Conservation (phyloP, 2,329 filamentous ascomycete genomes). For the Nothomitra cinnamomea region DNA sequence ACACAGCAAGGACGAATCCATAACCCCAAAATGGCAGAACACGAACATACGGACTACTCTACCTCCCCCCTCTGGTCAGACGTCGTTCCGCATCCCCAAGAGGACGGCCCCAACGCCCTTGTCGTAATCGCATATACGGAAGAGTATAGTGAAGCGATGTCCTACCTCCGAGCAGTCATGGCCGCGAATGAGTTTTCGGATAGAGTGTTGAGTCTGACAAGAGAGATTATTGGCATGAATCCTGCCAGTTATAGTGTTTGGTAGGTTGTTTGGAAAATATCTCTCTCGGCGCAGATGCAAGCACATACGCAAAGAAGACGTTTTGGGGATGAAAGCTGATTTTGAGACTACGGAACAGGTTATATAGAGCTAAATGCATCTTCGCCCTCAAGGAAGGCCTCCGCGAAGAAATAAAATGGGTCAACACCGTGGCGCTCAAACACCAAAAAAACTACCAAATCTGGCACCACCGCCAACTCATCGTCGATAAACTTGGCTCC, state of each 20-base stretch:
- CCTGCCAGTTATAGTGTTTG: conserved; percentile 97
- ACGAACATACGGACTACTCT: conserved; percentile 29
- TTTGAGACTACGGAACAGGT: conserved; percentile 24
- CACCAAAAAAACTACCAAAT: conserved; percentile 99
- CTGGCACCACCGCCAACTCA: conserved; percentile 51
- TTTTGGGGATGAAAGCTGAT: neutral
- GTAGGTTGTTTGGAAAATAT: conserved; percentile 27
- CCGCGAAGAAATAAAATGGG: conserved; percentile 61
- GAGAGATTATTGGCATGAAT: conserved; percentile 82
- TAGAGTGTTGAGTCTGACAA: conserved; percentile 64
- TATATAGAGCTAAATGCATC: conserved; percentile 74
- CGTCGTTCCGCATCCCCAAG: conserved; percentile 63
- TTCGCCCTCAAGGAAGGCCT: conserved; percentile 48
- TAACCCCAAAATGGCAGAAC: neutral
- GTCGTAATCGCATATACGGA: conserved; percentile 85
- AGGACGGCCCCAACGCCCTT: conserved; percentile 62
- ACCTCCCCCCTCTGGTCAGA: conserved; percentile 68
- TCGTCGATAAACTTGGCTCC: conserved; percentile 38
- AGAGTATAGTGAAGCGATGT: conserved; percentile 81
- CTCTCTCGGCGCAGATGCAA: too few species aligned
- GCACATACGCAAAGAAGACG: too few species aligned
- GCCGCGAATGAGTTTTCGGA: conserved; percentile 66
- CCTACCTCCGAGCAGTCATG: conserved; percentile 90
- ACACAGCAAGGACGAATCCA: too few species aligned
- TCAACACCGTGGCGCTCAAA: conserved; percentile 64